phyloP scores from a whole-genome alignment of 176 grass and related monocot genomes.

The Tillandsia fasciculata region DNA sequence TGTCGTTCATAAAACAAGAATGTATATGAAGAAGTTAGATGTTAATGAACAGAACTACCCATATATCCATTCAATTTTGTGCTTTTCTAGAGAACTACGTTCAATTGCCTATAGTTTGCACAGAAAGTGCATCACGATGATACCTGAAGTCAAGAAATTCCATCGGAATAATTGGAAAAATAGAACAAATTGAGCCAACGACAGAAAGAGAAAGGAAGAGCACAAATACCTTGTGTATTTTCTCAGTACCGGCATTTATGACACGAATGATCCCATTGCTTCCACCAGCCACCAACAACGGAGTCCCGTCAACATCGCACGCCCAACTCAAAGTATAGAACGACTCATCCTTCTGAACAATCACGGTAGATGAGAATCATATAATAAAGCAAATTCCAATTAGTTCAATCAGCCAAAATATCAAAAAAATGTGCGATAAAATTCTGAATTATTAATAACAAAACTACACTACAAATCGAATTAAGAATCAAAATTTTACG shows the following conservation, averaged over 20 bases:
- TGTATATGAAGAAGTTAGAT: neutral
- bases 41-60: neutral
- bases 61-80: neutral
- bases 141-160: neutral
- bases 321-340: slow-evolving; percentile 95
- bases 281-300: slow-evolving; percentile 77
- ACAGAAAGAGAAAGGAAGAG: slow-evolving; percentile 2
- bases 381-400: slow-evolving; percentile 19
- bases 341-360: slow-evolving; percentile 65
- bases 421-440: neutral
- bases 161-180: neutral
- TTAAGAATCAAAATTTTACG: neutral
- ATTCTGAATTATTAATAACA: neutral
- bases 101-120: neutral
- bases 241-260: slow-evolving; percentile 70
- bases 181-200: neutral
- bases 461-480: slow-evolving; percentile 1
- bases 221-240: slow-evolving; percentile 59
- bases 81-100: neutral
- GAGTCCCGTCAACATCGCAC: slow-evolving; percentile 47
- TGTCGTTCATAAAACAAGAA: neutral
- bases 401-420: neutral
- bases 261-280: slow-evolving; percentile 55
- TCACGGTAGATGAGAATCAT: slow-evolving; percentile 1
- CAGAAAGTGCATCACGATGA: neutral